Conservation (phyloP, 2,329 filamentous ascomycete genomes). For the Ceratocystis ficicola region DNA sequence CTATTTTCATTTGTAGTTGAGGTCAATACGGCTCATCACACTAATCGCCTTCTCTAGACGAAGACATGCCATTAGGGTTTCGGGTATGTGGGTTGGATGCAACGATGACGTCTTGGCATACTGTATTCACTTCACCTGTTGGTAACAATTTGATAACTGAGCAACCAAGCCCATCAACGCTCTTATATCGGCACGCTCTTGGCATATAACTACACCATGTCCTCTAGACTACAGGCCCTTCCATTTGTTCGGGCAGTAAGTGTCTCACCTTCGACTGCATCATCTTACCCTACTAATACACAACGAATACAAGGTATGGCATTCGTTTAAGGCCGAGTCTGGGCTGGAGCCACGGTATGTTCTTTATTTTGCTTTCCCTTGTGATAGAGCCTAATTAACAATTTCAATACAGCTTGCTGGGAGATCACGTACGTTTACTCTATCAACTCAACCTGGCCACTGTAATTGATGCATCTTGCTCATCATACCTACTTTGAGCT, state of each 20-base stretch:
- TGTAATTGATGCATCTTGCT: neutral
- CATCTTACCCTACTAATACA: neutral
- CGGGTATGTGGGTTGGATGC: neutral
- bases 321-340: conserved; percentile 74
- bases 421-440: conserved; percentile 30
- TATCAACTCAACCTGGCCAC: too few relatives aligned
- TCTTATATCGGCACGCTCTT: neutral
- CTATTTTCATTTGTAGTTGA: too few relatives aligned
- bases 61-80: neutral
- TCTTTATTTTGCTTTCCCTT: neutral
- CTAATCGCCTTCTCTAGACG: too few relatives aligned
- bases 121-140: neutral
- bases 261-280: neutral
- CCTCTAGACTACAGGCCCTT: conserved; percentile 4
- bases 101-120: neutral
- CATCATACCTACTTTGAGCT: neutral
- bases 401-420: conserved; percentile 31
- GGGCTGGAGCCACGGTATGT: conserved; percentile 75
- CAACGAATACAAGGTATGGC: conserved; percentile 52
- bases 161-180: neutral
- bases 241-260: conserved; percentile 21
- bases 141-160: neutral
- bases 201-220: neutral
- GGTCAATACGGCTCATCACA: too few relatives aligned
- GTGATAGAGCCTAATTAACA: neutral